These are phyloP conservation scores for Parascedosporium putredinis DNA, from an alignment of 2,329 filamentous ascomycete species.

Conservation along the genomic window DNA sequence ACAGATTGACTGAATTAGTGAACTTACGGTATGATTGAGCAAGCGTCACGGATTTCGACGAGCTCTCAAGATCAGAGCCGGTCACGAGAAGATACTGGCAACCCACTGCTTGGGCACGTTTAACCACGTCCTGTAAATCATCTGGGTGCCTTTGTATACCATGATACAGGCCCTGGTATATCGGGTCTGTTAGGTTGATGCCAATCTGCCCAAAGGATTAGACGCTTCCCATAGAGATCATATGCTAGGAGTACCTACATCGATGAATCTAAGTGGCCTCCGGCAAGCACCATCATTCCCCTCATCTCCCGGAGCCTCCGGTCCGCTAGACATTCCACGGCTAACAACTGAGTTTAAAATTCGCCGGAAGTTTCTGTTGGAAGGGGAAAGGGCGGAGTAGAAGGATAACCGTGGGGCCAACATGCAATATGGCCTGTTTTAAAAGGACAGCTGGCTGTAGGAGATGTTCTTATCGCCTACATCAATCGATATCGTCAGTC, in stretches of 20 bases:
- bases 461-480: no score
- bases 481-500: no score
- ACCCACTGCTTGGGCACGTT: constrained; percentile 65
- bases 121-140: constrained; percentile 67
- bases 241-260: constrained; percentile 34
- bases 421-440: no score
- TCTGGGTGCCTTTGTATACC: constrained; percentile 65
- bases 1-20: not conserved
- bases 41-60: constrained; percentile 61
- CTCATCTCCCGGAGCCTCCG: not conserved
- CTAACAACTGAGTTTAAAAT: not conserved
- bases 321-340: not conserved
- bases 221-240: not conserved
- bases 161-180: constrained; percentile 78
- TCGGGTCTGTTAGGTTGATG: constrained; percentile 90
- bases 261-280: constrained; percentile 43
- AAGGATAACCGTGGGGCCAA: no score
- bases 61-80: constrained; percentile 75
- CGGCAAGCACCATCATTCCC: not conserved
- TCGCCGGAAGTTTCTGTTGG: not conserved
- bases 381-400: no score
- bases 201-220: constrained; percentile 51
- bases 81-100: constrained; percentile 89
- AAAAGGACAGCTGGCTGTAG: no score
- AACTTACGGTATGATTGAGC: constrained; percentile 59